Conservation (phyloP, 2,329 filamentous ascomycete genomes). For the Diplodia sapinea region DNA sequence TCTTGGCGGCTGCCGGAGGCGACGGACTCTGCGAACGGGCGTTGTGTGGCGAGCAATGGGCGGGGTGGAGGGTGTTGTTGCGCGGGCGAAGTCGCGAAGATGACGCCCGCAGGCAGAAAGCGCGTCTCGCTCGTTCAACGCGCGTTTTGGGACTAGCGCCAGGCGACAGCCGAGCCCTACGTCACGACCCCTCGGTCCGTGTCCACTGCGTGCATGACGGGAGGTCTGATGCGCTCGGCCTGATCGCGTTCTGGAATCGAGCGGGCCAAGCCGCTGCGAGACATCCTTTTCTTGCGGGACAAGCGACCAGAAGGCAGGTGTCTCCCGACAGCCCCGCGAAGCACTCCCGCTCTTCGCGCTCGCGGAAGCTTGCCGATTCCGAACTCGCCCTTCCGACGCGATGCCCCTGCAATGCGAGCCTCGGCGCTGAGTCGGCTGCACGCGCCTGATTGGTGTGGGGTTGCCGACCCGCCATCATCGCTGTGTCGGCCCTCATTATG, state of each 20-base stretch:
- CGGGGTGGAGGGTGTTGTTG: conserved; percentile 11
- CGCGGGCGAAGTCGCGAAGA: conserved; percentile 24
- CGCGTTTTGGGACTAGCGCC: conserved; percentile 28
- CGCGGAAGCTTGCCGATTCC: conserved; percentile 13
- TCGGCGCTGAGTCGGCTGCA: conserved; percentile 29
- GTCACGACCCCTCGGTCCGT: conserved; percentile 12
- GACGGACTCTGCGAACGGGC: background rate
- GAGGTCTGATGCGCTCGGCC: conserved; percentile 7
- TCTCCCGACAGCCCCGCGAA: conserved; percentile 8
- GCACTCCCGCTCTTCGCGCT: conserved; percentile 2
- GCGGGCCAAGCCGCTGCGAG: conserved; percentile 16
- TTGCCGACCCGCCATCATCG: conserved; percentile 29
- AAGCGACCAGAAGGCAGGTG: background rate
- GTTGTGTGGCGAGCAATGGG: conserved; percentile 21
- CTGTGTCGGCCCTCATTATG: background rate
- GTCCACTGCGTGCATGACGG: background rate
- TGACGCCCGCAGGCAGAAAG: conserved; percentile 7
- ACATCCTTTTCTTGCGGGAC: background rate
- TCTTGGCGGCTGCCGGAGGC: conserved; percentile 32
- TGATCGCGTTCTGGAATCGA: background rate
- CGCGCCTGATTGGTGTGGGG: conserved; percentile 31
- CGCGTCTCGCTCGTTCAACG: conserved; percentile 23
- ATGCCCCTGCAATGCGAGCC: conserved; percentile 20
- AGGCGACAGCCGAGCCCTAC: background rate
- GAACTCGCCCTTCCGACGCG: conserved; percentile 10